A percentile compares a stretch with the other conserved stretches of the same genome.
These are phyloP conservation scores for Musa beccarii DNA, from an alignment of 176 grass and related monocot species.

Conservation along the genomic window DNA sequence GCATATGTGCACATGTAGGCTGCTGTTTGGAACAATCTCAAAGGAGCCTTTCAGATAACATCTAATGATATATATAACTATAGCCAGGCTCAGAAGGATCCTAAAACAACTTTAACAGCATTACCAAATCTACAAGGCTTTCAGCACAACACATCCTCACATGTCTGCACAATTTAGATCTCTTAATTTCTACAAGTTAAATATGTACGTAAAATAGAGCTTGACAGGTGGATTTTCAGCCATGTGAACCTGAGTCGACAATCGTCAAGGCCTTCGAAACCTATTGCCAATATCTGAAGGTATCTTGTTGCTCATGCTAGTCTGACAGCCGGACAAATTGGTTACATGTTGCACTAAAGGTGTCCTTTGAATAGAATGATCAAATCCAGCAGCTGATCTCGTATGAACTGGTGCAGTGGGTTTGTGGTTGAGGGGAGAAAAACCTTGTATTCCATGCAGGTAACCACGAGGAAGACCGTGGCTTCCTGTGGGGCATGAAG, in stretches of 20 bases:
- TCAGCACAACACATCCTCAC: not conserved
- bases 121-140: not conserved
- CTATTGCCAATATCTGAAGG: not conserved
- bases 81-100: not conserved
- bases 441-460: not conserved
- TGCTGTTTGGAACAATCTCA: not conserved
- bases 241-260: not conserved
- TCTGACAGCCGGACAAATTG: not conserved
- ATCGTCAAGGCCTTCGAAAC: not conserved
- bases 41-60: not conserved
- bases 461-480: not conserved
- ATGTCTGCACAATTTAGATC: not conserved
- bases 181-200: not conserved
- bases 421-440: not conserved
- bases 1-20: not conserved
- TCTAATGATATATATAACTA: not conserved
- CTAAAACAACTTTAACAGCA: not conserved
- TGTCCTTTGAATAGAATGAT: not conserved
- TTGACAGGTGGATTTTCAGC: not conserved
- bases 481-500: not conserved
- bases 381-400: conserved; percentile 3
- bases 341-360: not conserved
- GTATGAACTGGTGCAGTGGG: not conserved
- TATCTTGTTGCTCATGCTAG: not conserved
- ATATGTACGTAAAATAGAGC: not conserved